Conservation (phyloP, 2,329 filamentous ascomycete genomes). For the Emmonsiellopsis sp. region DNA sequence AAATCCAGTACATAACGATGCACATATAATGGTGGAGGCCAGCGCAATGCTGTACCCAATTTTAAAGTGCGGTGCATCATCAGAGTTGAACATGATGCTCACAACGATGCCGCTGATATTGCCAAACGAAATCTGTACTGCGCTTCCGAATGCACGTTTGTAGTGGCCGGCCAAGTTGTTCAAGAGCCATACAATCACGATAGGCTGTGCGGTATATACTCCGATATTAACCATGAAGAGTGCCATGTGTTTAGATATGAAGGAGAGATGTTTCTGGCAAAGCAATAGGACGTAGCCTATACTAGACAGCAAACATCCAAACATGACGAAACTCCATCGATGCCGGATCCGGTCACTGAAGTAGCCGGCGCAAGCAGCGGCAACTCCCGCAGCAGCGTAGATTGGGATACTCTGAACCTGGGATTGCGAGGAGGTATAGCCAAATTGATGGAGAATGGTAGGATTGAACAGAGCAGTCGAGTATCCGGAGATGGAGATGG, state of each 20-base stretch:
- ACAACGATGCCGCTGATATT: slow-evolving; percentile 58
- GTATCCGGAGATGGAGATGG: slow-evolving; percentile 44
- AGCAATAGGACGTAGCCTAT: slow-evolving; percentile 49
- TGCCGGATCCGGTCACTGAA: slow-evolving; percentile 42
- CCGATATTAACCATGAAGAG: slow-evolving; percentile 47
- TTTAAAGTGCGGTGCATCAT: slow-evolving; percentile 19
- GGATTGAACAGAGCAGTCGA: slow-evolving; percentile 33
- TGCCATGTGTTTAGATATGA: slow-evolving; percentile 45
- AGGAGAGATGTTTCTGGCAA: slow-evolving; percentile 36
- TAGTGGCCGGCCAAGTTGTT: slow-evolving; percentile 63
- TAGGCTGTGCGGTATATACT: slow-evolving; percentile 50
- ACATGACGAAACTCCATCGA: slow-evolving; percentile 46
- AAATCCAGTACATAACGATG: slow-evolving; percentile 19
- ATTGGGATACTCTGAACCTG: slow-evolving; percentile 45
- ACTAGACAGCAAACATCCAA: slow-evolving; percentile 40
- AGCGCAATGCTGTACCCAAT: slow-evolving; percentile 35
- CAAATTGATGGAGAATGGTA: slow-evolving; percentile 40
- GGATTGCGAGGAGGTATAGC: slow-evolving; percentile 44
- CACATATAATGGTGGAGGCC: slow-evolving; percentile 25
- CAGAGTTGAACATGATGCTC: slow-evolving; percentile 22
- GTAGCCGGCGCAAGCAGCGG: slow-evolving; percentile 43
- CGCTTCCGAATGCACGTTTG: slow-evolving; percentile 58
- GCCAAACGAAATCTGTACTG: slow-evolving; percentile 55
- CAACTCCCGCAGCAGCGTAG: slow-evolving; percentile 54
- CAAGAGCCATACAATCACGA: slow-evolving; percentile 55